Evolutionary conservation across 108 stramenopile genomes (phyloP).

Genomic region (Cyclotella sp.): DNA sequence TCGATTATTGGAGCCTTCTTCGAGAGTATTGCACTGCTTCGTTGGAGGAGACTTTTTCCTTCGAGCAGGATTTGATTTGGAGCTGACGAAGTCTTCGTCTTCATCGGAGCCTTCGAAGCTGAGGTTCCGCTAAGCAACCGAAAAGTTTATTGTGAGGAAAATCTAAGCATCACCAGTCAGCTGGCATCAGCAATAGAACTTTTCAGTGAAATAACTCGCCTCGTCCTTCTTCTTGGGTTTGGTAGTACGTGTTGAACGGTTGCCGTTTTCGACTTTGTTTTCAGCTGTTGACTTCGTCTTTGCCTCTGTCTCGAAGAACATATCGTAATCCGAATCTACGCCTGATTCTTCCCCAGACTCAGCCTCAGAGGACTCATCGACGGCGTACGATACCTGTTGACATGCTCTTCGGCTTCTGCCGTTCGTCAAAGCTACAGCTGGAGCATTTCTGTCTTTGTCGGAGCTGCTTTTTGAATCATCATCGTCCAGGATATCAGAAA

Average conservation of each 20-base stretch:
- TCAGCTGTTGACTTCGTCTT: neutral
- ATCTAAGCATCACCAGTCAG: too few species aligned
- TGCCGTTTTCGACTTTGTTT: neutral
- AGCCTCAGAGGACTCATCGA: conserved; percentile 5
- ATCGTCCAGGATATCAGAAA: neutral
- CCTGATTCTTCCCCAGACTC: neutral
- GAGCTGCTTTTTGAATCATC: neutral
- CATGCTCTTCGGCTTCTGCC: conserved; percentile 3
- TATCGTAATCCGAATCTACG: neutral
- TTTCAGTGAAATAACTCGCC: too few species aligned
- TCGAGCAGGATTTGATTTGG: conserved; percentile 1
- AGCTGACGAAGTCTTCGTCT: neutral
- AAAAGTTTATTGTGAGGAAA: too few species aligned
- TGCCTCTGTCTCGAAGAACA: neutral
- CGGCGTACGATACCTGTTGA: neutral
- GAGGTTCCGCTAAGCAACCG: neutral
- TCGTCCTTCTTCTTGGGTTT: too few species aligned
- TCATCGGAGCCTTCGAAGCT: neutral
- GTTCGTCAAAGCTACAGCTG: neutral
- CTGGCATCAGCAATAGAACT: too few species aligned
- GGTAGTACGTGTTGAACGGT: neutral
- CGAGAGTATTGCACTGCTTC: neutral
- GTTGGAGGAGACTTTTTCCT: neutral
- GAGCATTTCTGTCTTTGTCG: neutral
- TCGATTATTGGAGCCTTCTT: neutral